phyloP scores from a whole-genome alignment of 192 early-diverging fungal genomes.

The Podila verticillata region DNA sequence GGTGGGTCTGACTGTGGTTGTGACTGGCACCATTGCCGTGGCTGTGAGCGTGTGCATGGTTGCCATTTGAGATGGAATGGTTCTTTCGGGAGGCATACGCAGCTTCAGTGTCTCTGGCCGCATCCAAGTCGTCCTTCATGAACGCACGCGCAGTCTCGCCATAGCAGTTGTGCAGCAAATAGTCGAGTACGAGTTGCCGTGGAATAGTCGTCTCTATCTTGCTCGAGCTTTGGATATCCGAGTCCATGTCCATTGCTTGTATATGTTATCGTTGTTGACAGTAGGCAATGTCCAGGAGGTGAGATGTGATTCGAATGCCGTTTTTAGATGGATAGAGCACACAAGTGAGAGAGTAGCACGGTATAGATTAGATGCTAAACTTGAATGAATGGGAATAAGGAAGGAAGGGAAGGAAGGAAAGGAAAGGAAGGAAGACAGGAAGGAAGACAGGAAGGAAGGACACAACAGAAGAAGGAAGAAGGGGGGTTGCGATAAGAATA shows the following conservation, averaged over 20 bases:
- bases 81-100: conserved; percentile 7
- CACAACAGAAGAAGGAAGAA: background rate
- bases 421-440: background rate
- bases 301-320: background rate
- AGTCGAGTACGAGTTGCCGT: conserved; percentile 67
- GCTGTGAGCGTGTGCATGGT: background rate
- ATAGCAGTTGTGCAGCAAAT: conserved; percentile 75
- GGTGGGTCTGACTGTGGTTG: conserved; percentile 14
- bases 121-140: conserved; percentile 55
- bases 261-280: background rate
- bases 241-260: conserved; percentile 39
- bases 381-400: background rate
- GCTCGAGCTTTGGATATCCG: conserved; percentile 29
- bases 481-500: background rate
- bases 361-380: background rate
- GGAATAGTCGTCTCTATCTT: conserved; percentile 51
- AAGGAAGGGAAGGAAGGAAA: background rate
- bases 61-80: conserved; percentile 10
- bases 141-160: conserved; percentile 71
- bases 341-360: too few species aligned
- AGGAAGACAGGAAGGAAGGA: background rate
- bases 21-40: conserved; percentile 8
- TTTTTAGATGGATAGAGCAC: too few species aligned
- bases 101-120: conserved; percentile 28
- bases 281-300: background rate